Evolutionary conservation across 306 rosid genomes (phyloP).

Genomic region (Rubus parviflorus): DNA sequence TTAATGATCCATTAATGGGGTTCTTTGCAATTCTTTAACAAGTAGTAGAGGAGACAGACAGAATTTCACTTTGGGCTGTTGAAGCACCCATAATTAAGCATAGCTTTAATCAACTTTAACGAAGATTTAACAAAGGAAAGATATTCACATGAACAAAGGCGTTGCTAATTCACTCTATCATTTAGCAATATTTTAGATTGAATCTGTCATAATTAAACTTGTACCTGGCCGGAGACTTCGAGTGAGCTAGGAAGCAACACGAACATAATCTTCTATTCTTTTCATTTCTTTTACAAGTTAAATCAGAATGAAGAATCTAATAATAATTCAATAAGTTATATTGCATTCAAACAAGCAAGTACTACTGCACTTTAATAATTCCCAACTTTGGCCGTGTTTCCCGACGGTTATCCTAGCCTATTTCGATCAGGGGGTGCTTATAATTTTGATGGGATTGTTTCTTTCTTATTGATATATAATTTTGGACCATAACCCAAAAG

Average conservation of each 20-base stretch:
- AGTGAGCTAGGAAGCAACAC: background rate
- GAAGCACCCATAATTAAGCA: slow-evolving; percentile 13
- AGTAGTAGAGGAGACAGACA: slow-evolving; percentile 26
- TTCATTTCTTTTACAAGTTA: slow-evolving; percentile 8
- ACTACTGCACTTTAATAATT: slow-evolving; percentile 3
- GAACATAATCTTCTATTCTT: slow-evolving; percentile 19
- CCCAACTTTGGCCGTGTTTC: background rate
- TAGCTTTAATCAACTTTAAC: slow-evolving; percentile 4
- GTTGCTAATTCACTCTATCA: background rate
- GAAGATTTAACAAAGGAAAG: background rate
- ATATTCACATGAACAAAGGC: slow-evolving; percentile 22
- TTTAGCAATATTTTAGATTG: slow-evolving; percentile 16
- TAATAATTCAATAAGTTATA: slow-evolving; percentile 4
- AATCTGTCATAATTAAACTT: background rate
- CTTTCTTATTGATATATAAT: background rate
- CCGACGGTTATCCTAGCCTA: too few species aligned
- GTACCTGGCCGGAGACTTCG: slow-evolving; percentile 11
- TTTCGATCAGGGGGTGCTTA: too few species aligned
- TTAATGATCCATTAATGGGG: slow-evolving; percentile 13
- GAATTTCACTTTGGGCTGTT: slow-evolving; percentile 27
- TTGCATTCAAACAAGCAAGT: background rate
- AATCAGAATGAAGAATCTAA: slow-evolving; percentile 28
- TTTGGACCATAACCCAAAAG: background rate
- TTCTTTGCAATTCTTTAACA: slow-evolving; percentile 21
- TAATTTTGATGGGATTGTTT: background rate